Base-by-base conservation (phyloP, 345 rosid genomes). In the Pugionium cornutum region DNA sequence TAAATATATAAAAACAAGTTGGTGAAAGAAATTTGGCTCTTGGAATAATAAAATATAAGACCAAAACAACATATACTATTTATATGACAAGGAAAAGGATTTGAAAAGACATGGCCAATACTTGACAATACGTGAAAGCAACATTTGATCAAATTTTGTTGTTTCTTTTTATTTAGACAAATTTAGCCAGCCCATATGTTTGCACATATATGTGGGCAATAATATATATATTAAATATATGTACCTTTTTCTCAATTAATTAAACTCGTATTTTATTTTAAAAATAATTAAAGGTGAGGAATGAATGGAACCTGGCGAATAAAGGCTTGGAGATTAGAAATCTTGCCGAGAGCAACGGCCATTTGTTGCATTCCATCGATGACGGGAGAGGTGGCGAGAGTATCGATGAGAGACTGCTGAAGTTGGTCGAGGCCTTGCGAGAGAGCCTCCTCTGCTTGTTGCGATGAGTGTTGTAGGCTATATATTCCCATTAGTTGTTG, bases 401-500 rank as follows among this genome's bases (percentile, higher is more conserved):
- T 90, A 63, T 90, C 92, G 28, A 84, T 77, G 1, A 94, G 91
- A 43, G 99, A 94, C 51, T 94, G 97, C 9, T 94, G 97, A 46
- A 94, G 91, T 78, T 88, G 97, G 2, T 94, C 97, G 0, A 82
- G 78, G 63, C 97, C 99, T 67, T 90, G 99, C 7, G 83, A 79
- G 52, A 94, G 87, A 18, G 99, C 99, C 48, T 90, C 99, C 72
- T 94, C 99, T 9, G 99, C 97, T 71, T 90, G 95, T 53, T 88
- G 95, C 26, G 97, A 84, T 1, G 99, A 90, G 37, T 90, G 96
- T 76, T 88, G 99, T 47, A 94, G 86, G 75, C 88, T 84, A 79
- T 79, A 94, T 7, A 94, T 86, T 41, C 97, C 99, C 91, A 90
- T 83, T 29, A 88, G 65, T 69, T 94, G 99, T 68, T 90, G 99